Evolutionary conservation across 2,329 filamentous ascomycete genomes (phyloP).

Genomic region (Sclerotinia glacialis): DNA sequence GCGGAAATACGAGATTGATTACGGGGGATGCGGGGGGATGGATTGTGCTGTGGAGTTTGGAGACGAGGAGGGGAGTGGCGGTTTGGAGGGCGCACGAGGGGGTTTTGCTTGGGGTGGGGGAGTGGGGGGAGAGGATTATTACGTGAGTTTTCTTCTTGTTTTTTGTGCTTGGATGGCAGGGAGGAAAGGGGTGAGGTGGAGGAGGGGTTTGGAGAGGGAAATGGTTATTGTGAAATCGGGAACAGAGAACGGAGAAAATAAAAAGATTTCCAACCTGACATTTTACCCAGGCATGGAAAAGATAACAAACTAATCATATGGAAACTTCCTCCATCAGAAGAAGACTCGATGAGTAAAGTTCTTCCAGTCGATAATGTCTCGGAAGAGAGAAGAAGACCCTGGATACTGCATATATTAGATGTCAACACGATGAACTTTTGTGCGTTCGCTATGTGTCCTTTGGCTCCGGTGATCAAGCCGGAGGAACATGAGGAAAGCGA

Average conservation of each 20-base stretch:
- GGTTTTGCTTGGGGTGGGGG: constrained; percentile 70
- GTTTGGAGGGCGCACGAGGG: constrained; percentile 80
- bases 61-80: constrained; percentile 73
- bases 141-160: constrained; percentile 60
- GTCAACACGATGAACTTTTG: constrained; percentile 98
- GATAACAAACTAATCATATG: constrained; percentile 86
- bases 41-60: constrained; percentile 80
- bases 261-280: constrained; percentile 8
- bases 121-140: constrained; percentile 72
- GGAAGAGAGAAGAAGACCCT: constrained; percentile 61
- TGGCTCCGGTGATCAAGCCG: background rate
- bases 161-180: background rate
- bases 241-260: background rate
- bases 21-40: constrained; percentile 91
- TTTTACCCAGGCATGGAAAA: constrained; percentile 73
- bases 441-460: constrained; percentile 56
- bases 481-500: background rate
- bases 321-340: constrained; percentile 63
- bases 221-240: too few relatives aligned
- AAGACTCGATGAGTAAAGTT: constrained; percentile 61
- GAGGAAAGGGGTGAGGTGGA: too few relatives aligned
- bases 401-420: constrained; percentile 78
- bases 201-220: background rate
- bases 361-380: constrained; percentile 66
- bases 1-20: constrained; percentile 70